Evolutionary conservation across 2,329 filamentous ascomycete species (phyloP).

Genomic region (Seiridium unicorne): DNA sequence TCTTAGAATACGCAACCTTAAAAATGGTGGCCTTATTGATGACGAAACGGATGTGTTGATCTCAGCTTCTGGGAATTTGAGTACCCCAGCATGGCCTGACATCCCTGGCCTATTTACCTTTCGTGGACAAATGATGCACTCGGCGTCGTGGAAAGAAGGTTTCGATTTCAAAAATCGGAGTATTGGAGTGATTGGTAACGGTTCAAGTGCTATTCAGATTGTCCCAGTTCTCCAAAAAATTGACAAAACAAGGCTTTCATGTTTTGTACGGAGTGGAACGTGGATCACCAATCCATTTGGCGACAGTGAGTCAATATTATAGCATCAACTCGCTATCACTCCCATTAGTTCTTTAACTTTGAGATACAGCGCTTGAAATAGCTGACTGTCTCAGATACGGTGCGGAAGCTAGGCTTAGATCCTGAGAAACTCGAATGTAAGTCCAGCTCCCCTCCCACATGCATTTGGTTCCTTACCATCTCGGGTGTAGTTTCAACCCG

Average conservation of each 20-base stretch:
- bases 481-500: slow-evolving; percentile 35
- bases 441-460: no score
- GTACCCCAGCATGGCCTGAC: slow-evolving; percentile 40
- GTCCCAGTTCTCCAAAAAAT: slow-evolving; percentile 46
- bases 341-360: no score
- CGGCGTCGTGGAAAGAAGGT: slow-evolving; percentile 41
- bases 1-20: slow-evolving; percentile 29
- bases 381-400: neutral
- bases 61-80: slow-evolving; percentile 40
- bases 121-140: slow-evolving; percentile 43
- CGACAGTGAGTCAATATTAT: slow-evolving; percentile 28
- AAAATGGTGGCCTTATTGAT: slow-evolving; percentile 33
- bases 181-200: slow-evolving; percentile 50
- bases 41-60: slow-evolving; percentile 39
- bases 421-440: slow-evolving; percentile 35
- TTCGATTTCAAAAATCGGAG: slow-evolving; percentile 47
- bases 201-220: slow-evolving; percentile 52
- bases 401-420: neutral
- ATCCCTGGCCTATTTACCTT: slow-evolving; percentile 40
- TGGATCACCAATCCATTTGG: slow-evolving; percentile 50
- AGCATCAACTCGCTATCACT: no score
- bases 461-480: no score
- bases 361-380: no score
- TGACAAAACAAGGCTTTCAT: slow-evolving; percentile 37
- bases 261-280: slow-evolving; percentile 47